Percentiles rank a stretch among this genome's conserved stretches.
Conservation (phyloP, 352 stramenopile species). For the Blastocystis hominis region DNA sequence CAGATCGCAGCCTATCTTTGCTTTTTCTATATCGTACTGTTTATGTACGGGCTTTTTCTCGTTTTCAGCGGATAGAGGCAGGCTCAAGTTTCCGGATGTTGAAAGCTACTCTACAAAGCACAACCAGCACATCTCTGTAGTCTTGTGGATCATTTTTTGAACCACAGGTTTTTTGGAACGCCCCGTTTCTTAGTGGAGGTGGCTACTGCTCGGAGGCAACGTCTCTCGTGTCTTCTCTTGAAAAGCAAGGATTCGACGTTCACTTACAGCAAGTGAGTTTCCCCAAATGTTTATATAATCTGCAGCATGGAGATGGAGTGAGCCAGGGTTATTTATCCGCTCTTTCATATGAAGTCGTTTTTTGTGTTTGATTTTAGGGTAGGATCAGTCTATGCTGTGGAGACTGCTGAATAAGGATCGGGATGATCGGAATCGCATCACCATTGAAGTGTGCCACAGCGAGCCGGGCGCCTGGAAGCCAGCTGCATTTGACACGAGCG, state of each 20-base stretch:
- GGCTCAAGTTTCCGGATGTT: background rate
- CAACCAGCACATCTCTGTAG: constrained; percentile 26
- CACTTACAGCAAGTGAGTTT: constrained; percentile 27
- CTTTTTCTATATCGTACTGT: background rate
- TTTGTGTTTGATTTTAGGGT: background rate
- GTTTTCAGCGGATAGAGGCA: background rate
- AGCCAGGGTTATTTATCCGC: constrained; percentile 62
- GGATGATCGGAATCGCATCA: background rate
- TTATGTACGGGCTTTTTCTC: background rate
- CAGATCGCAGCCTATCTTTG: background rate
- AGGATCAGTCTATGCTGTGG: constrained; percentile 62
- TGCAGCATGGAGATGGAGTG: constrained; percentile 64
- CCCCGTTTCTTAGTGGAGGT: constrained; percentile 78
- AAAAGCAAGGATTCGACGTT: constrained; percentile 50
- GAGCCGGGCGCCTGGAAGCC: constrained; percentile 77
- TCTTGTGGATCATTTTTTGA: background rate
- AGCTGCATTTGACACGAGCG: constrained; percentile 58
- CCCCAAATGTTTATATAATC: constrained; percentile 39
- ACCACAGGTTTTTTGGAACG: constrained; percentile 71
- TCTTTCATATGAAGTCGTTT: background rate
- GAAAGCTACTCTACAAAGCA: background rate
- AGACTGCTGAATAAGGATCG: constrained; percentile 66
- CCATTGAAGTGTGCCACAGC: constrained; percentile 77
- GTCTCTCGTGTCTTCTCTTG: constrained; percentile 71
- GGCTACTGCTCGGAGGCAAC: constrained; percentile 81